Base-by-base conservation (phyloP, 1,139 yeast species). In the Hansenula anomala region DNA sequence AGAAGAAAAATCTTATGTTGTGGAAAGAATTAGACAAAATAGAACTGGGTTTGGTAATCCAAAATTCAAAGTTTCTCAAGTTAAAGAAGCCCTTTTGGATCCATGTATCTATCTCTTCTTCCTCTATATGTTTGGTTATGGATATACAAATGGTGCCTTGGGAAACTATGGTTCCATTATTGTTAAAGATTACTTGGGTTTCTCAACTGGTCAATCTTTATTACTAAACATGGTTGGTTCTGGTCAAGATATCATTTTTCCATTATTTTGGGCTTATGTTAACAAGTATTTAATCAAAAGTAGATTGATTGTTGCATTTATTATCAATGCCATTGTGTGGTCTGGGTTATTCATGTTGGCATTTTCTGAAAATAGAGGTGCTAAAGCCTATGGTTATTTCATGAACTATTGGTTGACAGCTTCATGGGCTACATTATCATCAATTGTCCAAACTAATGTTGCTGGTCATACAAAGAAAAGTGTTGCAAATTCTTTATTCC, bases 391-490 rank as follows among this genome's bases (percentile, higher is more conserved):
- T 9, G 30, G 30, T 10, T 28, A 28, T 17, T 28, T 14, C 20
- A 17, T 17, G 10, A 16, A 14, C 17, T 11, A 16, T 11, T 28
- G 17, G 10, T 28, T 17, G 4, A 16, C 30, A 10, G 16, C 16
- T 2, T 16, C 19, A 11, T 14, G 17, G n/a, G 30, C 16, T 5
- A 28, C 30, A 9, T 5, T 28, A 6, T 18, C 33, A 10, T 28
- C 36, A 14, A 32, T 28, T n/a, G 18, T 36, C 6, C 29, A 23
- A 28, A 67, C 78, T 6, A 78, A 78, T 52, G 66, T 69, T 24
- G 78, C 80, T 5, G 85, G 85, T 11, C 75, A 73, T 46, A 76
- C 84, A 24, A 78, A 78, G 56, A 77, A 76, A 48, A 56, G 67
- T 27, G 64, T 73, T 12, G 64, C 65, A 13, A 58, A 56, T 29